Percentiles rank a stretch among this genome's conserved stretches.
Evolutionary conservation across 768 basidiomycete genomes (phyloP).

Genomic region (Russula lepida): DNA sequence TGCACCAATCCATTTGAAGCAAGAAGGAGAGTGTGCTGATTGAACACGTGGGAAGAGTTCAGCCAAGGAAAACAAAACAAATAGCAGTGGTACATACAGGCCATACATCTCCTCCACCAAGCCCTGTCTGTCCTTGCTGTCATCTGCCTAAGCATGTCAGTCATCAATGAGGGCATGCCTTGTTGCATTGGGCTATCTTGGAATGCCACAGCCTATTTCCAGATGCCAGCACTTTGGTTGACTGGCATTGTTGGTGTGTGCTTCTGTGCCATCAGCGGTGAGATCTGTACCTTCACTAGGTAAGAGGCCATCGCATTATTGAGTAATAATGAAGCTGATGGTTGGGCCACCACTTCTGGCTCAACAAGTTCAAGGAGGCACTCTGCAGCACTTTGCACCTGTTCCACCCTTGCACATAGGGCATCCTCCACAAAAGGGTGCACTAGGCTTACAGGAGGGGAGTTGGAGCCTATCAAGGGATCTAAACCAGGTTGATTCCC

Average conservation of each 20-base stretch:
- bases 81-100: constrained; percentile 40
- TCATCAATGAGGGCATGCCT: constrained; percentile 50
- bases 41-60: constrained; percentile 31
- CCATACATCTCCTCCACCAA: constrained; percentile 79
- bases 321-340: constrained; percentile 13
- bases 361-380: constrained; percentile 81
- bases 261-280: constrained; percentile 27
- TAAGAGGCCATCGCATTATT: constrained; percentile 30
- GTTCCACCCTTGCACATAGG: constrained; percentile 77
- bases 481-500: constrained; percentile 39
- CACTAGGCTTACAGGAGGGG: constrained; percentile 34
- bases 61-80: not conserved
- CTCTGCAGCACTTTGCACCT: constrained; percentile 89
- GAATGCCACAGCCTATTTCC: constrained; percentile 73
- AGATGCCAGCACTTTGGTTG: constrained; percentile 45
- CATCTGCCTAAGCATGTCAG: constrained; percentile 28
- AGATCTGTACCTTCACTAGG: constrained; percentile 34
- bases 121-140: constrained; percentile 57
- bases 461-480: constrained; percentile 49
- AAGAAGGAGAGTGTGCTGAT: constrained; percentile 40
- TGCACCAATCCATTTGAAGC: constrained; percentile 33
- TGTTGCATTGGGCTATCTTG: constrained; percentile 66
- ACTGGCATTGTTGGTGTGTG: constrained; percentile 56
- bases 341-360: constrained; percentile 42
- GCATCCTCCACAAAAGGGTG: constrained; percentile 71